Base-by-base conservation (phyloP, 1,139 yeast genomes). In the Nakaseomyces nivariensis region DNA sequence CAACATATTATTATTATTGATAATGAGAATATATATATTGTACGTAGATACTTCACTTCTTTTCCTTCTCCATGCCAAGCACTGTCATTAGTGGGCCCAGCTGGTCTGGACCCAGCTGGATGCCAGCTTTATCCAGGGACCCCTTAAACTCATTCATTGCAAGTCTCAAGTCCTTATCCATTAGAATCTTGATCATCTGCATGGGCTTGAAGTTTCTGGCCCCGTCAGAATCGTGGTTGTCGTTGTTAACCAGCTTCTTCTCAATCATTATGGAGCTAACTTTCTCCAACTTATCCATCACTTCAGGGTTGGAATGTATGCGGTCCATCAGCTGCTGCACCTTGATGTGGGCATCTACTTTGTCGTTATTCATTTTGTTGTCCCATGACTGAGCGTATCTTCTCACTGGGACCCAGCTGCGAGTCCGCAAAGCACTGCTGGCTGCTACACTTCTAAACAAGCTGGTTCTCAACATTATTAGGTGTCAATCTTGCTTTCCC, bases 371-470 rank as follows among this genome's bases (percentile, higher is more conserved):
- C 7, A 52, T 46, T 22, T 51, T 54, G 41, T 51, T 50, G 48
- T 60, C 63, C 63, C 63, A 60, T 11, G 62, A 60, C 48, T 58
- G 59, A 5, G 62, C 63, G 42, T 57, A 58, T 22, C 27, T 37
- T 41, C 61, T 56, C 6, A 38, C 42, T 6, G 42, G 31, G 7
- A 24, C 22, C 13, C 13, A 5, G 10, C 27, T 50, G 4, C 45
- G 37, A 37, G 22, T 17, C 22, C 22, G 22, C 22, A 17, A 17
- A 17, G 22, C 22, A 17, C 22, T 17, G 22, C 10, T 13, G 24
- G 29, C 27, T 33, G 25, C 38, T 25, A 17, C n/a, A 24, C 34
- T 43, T 45, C 44, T 47, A 10, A 26, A 44, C 11, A 31, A 27
- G 37, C n/a, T 4, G 6, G 7, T 26, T 40, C 45, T 49, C 37